Conservation (phyloP, 805 yeast genomes). For the Komagataella mondaviorum region DNA sequence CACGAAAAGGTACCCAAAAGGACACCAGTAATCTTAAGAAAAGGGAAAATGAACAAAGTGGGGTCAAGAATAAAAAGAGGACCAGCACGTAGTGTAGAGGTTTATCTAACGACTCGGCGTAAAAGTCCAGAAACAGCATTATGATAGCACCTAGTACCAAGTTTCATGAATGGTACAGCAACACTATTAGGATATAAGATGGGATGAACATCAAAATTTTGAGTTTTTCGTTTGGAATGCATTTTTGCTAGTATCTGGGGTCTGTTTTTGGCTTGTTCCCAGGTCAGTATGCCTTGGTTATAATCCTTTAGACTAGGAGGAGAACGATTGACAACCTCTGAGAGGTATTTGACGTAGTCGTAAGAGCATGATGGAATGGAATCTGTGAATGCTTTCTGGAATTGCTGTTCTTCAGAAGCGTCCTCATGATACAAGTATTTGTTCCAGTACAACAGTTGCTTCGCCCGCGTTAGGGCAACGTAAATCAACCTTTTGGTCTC, state of each 20-base stretch:
- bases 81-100: not conserved
- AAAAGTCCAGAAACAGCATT: not conserved
- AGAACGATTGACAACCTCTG: constrained; percentile 2
- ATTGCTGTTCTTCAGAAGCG: not conserved
- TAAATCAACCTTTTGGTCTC: constrained; percentile 33
- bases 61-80: not conserved
- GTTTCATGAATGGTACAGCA: not conserved
- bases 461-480: constrained; percentile 59
- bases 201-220: not conserved
- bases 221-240: not conserved
- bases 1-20: constrained; percentile 14
- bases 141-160: not conserved
- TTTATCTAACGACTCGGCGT: not conserved
- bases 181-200: not conserved
- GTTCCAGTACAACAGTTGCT: constrained; percentile 25
- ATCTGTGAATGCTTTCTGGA: not conserved
- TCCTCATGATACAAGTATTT: constrained; percentile 4
- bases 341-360: constrained; percentile 1
- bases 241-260: not conserved
- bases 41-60: not conserved
- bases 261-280: not conserved
- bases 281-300: not conserved
- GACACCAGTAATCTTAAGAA: constrained; percentile 5
- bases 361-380: not conserved
- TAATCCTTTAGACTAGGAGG: constrained; percentile 3